Evolutionary conservation across 441 rosid genomes (phyloP).

Genomic region (Sinapis alba): DNA sequence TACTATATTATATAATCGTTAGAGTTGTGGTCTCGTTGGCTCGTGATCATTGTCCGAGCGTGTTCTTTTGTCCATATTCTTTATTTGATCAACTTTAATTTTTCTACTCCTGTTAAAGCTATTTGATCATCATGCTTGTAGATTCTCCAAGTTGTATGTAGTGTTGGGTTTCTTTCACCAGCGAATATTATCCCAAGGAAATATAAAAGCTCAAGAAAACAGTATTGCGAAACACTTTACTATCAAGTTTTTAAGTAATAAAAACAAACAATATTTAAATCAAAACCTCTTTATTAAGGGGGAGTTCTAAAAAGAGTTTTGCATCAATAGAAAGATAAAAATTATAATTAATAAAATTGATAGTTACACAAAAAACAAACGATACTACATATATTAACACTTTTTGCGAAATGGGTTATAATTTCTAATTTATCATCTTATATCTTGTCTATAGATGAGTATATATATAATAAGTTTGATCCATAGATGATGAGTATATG

Average conservation of each 20-base stretch:
- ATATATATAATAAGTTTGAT: background rate
- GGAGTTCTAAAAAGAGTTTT: background rate
- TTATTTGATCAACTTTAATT: slow-evolving; percentile 39
- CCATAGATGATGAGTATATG: background rate
- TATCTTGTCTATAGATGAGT: background rate
- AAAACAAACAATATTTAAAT: background rate
- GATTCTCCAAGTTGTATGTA: slow-evolving; percentile 70
- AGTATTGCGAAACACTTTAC: slow-evolving; percentile 6
- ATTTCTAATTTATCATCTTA: background rate
- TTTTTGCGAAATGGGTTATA: background rate
- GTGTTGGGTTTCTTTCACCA: slow-evolving; percentile 47
- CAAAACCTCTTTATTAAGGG: background rate
- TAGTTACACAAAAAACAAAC: slow-evolving; percentile 1
- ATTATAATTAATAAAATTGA: background rate
- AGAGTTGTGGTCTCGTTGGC: slow-evolving; percentile 43
- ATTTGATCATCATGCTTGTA: slow-evolving; percentile 40
- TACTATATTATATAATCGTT: slow-evolving; percentile 36
- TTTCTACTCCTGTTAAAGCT: slow-evolving; percentile 48
- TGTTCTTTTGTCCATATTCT: slow-evolving; percentile 46
- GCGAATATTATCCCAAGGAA: slow-evolving; percentile 41
- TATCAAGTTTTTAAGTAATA: background rate
- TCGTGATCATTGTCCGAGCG: slow-evolving; percentile 54
- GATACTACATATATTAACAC: background rate
- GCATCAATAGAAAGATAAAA: background rate
- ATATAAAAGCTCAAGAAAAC: slow-evolving; percentile 2